Base-by-base conservation (phyloP, 352 stramenopile species). In the Phytophthora pisi region DNA sequence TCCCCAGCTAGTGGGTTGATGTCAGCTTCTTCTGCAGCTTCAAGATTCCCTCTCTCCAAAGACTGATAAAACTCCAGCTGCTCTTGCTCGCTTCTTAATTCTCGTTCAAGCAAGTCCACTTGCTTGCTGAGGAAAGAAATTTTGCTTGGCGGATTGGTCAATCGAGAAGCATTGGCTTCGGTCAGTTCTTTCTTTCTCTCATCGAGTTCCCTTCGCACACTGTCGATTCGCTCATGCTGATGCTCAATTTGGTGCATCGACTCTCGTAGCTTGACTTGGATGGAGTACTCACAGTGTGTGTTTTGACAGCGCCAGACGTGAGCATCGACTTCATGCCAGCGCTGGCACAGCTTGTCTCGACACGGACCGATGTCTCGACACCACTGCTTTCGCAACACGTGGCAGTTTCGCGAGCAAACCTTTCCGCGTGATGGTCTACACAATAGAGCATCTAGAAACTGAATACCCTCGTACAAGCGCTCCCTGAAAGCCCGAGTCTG, bases 241-340 rank as follows among this genome's bases (percentile, higher is more conserved):
- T 81, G 77, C 36, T 86, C 73, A 43, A 88, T 82, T 42, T 86
- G 82, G 66, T 88, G 78, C 73, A 82, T 75, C 18, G 73, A 82
- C 46, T 88, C 79, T 31, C 72, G 79, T 23, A 85, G 51, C 70
- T 83, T 83, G 20, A 88, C 66, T 45, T 72, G 79, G 51, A 76
- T 86, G 18, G 72, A 76, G 64, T 82, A 82, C 68, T 88, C 79
- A 60, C 79, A 88, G 10, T 79, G 64, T 24, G n/a, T 31, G 65
- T 83, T 82, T 56, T 72, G 51, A 45, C 79, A 88, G 20, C 68
- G 70, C 31, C 74, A 65, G 1, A 72, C 82, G 57, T 88, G 77
- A 4, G 79, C 77, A 45, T 88, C 79, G 0, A 81, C 77, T 42
- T 86, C 77, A 51, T 88, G 79, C 79, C 77, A 86, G 1, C 81